These are phyloP conservation scores for Aspergillus cristatus DNA, from an alignment of 495 filamentous ascomycete genomes.

Conservation along the genomic window DNA sequence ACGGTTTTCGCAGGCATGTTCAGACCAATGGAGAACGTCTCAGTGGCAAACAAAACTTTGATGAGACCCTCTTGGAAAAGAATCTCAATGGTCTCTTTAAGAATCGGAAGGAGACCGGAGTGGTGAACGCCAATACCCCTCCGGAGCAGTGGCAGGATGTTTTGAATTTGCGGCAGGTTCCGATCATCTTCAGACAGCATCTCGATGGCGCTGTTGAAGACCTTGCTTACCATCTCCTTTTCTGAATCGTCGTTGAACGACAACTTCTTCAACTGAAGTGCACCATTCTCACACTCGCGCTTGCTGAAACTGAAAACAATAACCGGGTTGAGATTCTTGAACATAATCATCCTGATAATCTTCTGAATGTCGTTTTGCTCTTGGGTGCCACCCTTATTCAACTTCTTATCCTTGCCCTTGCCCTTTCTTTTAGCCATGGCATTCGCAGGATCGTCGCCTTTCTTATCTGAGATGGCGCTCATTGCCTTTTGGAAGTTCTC, in stretches of 20 bases:
- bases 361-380: slow-evolving; percentile 83
- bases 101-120: slow-evolving; percentile 85
- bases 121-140: slow-evolving; percentile 96
- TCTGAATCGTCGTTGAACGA: slow-evolving; percentile 98
- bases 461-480: slow-evolving; percentile 76
- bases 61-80: slow-evolving; percentile 96
- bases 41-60: slow-evolving; percentile 95
- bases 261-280: slow-evolving; percentile 71
- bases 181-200: slow-evolving; percentile 87
- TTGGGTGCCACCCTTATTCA: slow-evolving; percentile 74
- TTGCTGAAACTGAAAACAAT: slow-evolving; percentile 99
- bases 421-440: slow-evolving; percentile 69
- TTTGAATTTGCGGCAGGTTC: slow-evolving; percentile 75
- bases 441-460: slow-evolving; percentile 75
- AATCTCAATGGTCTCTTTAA: slow-evolving; percentile 98
- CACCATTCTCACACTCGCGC: slow-evolving; percentile 81
- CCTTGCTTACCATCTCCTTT: slow-evolving; percentile 87
- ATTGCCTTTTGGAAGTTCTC: slow-evolving; percentile 96
- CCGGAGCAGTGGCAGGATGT: slow-evolving; percentile 81
- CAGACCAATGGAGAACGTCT: slow-evolving; percentile 96
- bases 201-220: slow-evolving; percentile 84
- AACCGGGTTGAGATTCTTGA: slow-evolving; percentile 90
- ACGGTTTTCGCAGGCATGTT: slow-evolving; percentile 99
- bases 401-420: slow-evolving; percentile 80
- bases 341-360: slow-evolving; percentile 97